Evolutionary conservation across 805 yeast genomes (phyloP), one percentile per base, ranked within the genome.

Genomic region (Starmerella cellae): DNA sequence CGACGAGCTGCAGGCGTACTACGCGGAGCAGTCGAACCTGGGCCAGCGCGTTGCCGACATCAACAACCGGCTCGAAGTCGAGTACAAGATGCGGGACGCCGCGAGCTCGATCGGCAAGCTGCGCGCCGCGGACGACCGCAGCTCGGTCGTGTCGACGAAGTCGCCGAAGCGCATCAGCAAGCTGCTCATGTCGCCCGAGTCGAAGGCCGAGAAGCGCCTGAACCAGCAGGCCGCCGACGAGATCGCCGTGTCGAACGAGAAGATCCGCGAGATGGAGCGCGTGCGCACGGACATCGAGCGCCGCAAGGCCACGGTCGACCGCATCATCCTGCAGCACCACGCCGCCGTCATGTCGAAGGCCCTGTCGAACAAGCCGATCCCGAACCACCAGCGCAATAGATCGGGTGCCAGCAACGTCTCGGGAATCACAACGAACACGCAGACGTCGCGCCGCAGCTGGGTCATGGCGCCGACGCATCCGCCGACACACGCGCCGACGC

Each of bases 171-270:
- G 34, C 18, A 37, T 17, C 26, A 36, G 24, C 26, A 24, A n/a
- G 27, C 28, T 20, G 41, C 41, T 35, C 35, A 35, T 27, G 9
- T 24, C 13, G 18, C 17, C 35, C 28, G 22, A 17, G 19, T 19
- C 37, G 2, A 44, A 45, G 26, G 18, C 42, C 5, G 47, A 46
- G 26, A 43, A 44, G 17, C 47, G 57, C 14, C 43, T 47, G 26
- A 49, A 53, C 33, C 37, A 45, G 18, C 55, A 51, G 42, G 58
- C 56, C 8, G 55, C 46, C 13, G 57, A 54, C 5, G 58, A 54
- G 37, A 50, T 41, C 14, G 45, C 38, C 21, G 35, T 45, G 6
- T 41, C 48, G 5, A 33, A 26, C 11, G 50, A 37, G 33, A 43
- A 48, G 6, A 52, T 53, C 18, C 23, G 38, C n/a, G 42, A 46